These are phyloP conservation scores for Penicillium italicum DNA, from an alignment of 2,329 filamentous ascomycete species.

Conservation along the genomic window DNA sequence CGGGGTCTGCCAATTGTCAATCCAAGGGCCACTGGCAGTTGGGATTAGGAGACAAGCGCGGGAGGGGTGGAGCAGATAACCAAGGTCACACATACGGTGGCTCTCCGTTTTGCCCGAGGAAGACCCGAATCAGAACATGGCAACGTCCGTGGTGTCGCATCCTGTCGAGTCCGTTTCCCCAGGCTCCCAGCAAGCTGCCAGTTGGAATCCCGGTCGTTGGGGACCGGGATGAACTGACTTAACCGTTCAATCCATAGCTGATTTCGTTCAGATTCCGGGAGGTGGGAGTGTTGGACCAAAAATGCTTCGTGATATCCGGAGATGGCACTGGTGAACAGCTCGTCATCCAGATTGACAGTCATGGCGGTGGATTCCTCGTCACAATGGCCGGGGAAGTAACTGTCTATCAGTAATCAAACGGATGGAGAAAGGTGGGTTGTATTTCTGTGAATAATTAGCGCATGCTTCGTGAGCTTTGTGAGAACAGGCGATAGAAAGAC, in stretches of 20 bases:
- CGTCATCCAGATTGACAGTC: constrained; percentile 38
- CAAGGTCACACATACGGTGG: constrained; percentile 45
- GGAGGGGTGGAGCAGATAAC: constrained; percentile 28
- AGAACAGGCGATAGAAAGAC: background rate
- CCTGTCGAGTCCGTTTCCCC: constrained; percentile 44
- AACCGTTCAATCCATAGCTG: constrained; percentile 41
- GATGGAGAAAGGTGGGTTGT: constrained; percentile 3
- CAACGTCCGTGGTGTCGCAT: constrained; percentile 37
- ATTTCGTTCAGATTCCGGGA: constrained; percentile 41
- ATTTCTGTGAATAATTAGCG: constrained; percentile 4
- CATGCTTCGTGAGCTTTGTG: background rate
- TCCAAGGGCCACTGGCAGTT: constrained; percentile 33
- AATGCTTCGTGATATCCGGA: constrained; percentile 42
- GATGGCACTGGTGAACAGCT: constrained; percentile 41
- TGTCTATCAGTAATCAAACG: constrained; percentile 34
- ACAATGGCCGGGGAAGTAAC: constrained; percentile 17
- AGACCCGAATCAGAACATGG: constrained; percentile 36
- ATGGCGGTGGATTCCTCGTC: constrained; percentile 27
- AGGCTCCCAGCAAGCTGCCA: constrained; percentile 30
- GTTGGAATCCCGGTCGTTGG: constrained; percentile 19
- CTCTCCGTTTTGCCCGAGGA: constrained; percentile 43
- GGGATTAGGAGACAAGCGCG: constrained; percentile 25
- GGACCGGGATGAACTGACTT: constrained; percentile 37
- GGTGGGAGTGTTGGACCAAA: constrained; percentile 41
- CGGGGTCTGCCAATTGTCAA: constrained; percentile 44